Base-by-base conservation (phyloP, 352 stramenopile species). In the Phytophthora cajani region DNA sequence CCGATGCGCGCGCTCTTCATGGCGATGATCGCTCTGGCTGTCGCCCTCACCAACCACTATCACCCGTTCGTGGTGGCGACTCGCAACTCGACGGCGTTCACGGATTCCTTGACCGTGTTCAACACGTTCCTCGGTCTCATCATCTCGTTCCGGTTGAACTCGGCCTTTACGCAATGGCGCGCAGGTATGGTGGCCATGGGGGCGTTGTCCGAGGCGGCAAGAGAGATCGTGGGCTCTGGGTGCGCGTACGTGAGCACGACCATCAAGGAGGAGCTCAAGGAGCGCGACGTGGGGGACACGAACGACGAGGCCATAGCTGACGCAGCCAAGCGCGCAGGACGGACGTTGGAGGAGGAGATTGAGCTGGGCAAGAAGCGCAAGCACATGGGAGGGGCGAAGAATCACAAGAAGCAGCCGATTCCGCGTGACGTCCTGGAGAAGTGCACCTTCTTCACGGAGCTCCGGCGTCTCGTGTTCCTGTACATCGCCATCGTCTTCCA, bases 401-500 rank as follows among this genome's bases (percentile, higher is more conserved):
- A 49, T 16, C 53, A 40, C 64, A 67, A 64, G 53, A 44, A 23
- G 32, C 33, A 65, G 49, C 58, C 67, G n/a, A 87, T 91, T 30
- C 68, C 83, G 19, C 73, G 67, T 11, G 81, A 88, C 30, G 71
- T 82, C 1, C 44, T 91, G 3, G 83, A 91, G 64, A 91, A 91
- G 63, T 91, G 81, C 57, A 87, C 81, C 30, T 91, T 92, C 67
- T 88, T 90, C 72, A 85, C 74, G 0, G 85, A 92, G 52, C 55
- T 92, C 16, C 85, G 85, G 8, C 85, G 85, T 8, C 78, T 92
- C 30, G 85, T 92, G 62, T 92, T 90, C 50, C 57, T 92, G 38
- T 92, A 92, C 71, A 89, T 92, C 38, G 82, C 85, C n/a, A 92
- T 92, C 66, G 79, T 92, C 12, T 90, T 92, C 60, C 85, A 92